phyloP scores from a whole-genome alignment of 2,329 filamentous ascomycete genomes.

The Alternaria atra region DNA sequence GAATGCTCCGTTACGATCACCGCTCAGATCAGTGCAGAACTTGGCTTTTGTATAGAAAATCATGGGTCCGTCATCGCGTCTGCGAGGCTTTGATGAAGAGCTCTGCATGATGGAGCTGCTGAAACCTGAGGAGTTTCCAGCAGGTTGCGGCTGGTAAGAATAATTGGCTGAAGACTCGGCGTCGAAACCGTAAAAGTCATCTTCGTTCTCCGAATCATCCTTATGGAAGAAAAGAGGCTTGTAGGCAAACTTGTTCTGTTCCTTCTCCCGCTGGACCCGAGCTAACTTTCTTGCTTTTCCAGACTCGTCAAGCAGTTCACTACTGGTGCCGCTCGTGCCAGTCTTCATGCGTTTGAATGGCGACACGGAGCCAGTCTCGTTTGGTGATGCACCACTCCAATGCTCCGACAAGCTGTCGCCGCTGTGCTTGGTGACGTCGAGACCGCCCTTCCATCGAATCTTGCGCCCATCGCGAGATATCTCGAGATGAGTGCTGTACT shows the following conservation, averaged over 20 bases:
- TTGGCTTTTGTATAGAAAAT: conserved; percentile 83
- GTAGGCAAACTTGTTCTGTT: conserved; percentile 53
- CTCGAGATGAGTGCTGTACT: conserved; percentile 78
- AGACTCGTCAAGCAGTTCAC: conserved; percentile 25
- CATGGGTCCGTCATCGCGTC: conserved; percentile 74
- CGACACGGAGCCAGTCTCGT: conserved; percentile 50
- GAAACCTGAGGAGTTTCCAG: conserved; percentile 54
- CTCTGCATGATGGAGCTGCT: conserved; percentile 59
- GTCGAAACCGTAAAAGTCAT: conserved; percentile 47
- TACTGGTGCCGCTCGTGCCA: conserved; percentile 30
- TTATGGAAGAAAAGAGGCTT: conserved; percentile 60
- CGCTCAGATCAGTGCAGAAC: conserved; percentile 83
- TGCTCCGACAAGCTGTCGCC: conserved; percentile 64
- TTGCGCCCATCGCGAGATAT: conserved; percentile 80
- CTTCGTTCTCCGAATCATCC: conserved; percentile 53
- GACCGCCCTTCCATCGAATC: conserved; percentile 79
- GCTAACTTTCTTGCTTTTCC: conserved; percentile 31
- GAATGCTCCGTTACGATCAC: conserved; percentile 58
- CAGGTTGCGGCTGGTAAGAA: conserved; percentile 35
- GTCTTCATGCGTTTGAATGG: conserved; percentile 41
- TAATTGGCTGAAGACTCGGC: conserved; percentile 41
- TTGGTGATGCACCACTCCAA: conserved; percentile 58
- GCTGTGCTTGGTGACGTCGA: conserved; percentile 70
- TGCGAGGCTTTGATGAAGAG: conserved; percentile 58
- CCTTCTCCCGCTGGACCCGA: conserved; percentile 30